Conservation (phyloP, 2,329 filamentous ascomycete species). For the Escovopsis sp. region DNA sequence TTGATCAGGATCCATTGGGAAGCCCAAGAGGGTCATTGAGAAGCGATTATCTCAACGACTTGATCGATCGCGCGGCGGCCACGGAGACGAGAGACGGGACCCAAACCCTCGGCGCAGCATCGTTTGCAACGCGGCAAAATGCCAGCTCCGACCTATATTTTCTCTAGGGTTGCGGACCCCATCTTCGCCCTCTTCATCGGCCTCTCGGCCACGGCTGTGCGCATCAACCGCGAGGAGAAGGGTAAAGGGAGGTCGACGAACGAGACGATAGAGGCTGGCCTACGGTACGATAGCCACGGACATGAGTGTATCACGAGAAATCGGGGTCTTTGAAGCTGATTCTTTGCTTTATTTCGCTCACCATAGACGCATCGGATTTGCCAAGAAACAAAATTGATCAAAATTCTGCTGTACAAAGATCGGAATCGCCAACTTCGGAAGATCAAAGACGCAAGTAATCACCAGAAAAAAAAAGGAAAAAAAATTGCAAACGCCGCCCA, state of each 20-base stretch:
- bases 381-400: slow-evolving; percentile 8
- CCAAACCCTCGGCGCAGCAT: background rate
- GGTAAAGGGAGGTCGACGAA: slow-evolving; percentile 38
- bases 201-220: slow-evolving; percentile 36
- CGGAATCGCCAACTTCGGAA: too few relatives aligned
- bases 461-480: background rate
- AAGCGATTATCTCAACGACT: background rate
- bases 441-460: too few relatives aligned
- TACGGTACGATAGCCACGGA: slow-evolving; percentile 19
- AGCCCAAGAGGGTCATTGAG: too few relatives aligned
- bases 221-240: slow-evolving; percentile 46
- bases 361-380: slow-evolving; percentile 18
- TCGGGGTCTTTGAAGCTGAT: background rate
- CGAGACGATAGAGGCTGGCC: slow-evolving; percentile 32
- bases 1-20: background rate
- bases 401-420: background rate
- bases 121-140: slow-evolving; percentile 16
- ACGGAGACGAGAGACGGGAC: background rate
- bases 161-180: slow-evolving; percentile 43
- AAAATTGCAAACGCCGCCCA: background rate
- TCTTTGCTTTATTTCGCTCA: background rate
- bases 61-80: too few relatives aligned
- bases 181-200: slow-evolving; percentile 45
- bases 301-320: background rate
- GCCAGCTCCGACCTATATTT: slow-evolving; percentile 43